Percentiles rank a stretch among this genome's conserved stretches.
Conservation (phyloP, 1,284 basidiomycete species). For the Cryptococcus hybrid region DNA sequence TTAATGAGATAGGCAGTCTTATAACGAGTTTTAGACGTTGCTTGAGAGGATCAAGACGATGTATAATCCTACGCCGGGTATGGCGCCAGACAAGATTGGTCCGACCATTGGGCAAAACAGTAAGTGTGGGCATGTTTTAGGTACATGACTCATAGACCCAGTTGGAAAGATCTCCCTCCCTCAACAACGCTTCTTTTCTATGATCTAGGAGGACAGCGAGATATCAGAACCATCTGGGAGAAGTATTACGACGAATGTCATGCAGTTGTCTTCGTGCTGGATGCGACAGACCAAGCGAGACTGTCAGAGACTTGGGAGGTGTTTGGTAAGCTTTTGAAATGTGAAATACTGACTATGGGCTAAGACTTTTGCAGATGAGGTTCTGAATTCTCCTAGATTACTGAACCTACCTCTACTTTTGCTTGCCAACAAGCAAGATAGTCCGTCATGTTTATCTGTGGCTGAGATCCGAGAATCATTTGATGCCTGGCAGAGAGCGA, state of each 20-base stretch:
- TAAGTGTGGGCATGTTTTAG: constrained; percentile 46
- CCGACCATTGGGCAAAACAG: constrained; percentile 96
- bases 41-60: constrained; percentile 89
- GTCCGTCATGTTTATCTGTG: constrained; percentile 70
- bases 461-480: constrained; percentile 87
- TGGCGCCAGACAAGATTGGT: constrained; percentile 82
- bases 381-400: constrained; percentile 79
- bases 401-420: constrained; percentile 82
- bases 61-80: constrained; percentile 79
- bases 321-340: constrained; percentile 64
- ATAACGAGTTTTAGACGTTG: constrained; percentile 85
- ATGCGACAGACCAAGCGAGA: constrained; percentile 80
- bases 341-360: neutral
- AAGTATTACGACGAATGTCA: constrained; percentile 93
- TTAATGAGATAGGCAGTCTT: neutral
- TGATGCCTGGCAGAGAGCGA: constrained; percentile 65
- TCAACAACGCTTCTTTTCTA: constrained; percentile 92
- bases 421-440: constrained; percentile 91
- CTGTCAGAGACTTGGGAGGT: constrained; percentile 90
- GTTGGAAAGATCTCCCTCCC: constrained; percentile 84
- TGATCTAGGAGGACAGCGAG: constrained; percentile 87
- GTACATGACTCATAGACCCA: constrained; percentile 39
- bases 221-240: constrained; percentile 88
- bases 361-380: constrained; percentile 60
- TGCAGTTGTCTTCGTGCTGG: constrained; percentile 87